phyloP scores from a whole-genome alignment of 116 monocot genomes.

The Iris pallida region DNA sequence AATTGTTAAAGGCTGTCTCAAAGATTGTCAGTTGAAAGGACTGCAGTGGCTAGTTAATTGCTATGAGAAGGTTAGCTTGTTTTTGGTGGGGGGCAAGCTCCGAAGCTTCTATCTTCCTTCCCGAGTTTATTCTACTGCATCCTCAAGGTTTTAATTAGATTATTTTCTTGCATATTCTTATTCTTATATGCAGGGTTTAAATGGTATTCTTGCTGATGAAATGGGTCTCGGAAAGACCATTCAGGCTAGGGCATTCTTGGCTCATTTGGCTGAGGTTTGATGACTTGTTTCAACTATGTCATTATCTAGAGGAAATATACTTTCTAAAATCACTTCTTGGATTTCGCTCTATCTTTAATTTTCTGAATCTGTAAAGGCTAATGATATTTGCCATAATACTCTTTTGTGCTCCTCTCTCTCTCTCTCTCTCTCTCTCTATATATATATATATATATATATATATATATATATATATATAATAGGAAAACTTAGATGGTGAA shows the following conservation, averaged over 20 bases:
- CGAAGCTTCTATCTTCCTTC: background rate
- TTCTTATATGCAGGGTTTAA: slow-evolving; percentile 49
- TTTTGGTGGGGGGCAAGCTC: too few relatives aligned
- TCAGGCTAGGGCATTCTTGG: slow-evolving; percentile 82
- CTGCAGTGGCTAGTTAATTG: slow-evolving; percentile 87
- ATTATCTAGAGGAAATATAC: too few relatives aligned
- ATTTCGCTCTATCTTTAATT: too few relatives aligned
- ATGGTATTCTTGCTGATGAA: slow-evolving; percentile 90
- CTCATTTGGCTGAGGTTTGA: slow-evolving; percentile 77
- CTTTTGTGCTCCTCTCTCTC: background rate
- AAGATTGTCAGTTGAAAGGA: slow-evolving; percentile 83
- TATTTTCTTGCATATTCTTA: too few relatives aligned
- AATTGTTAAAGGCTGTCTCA: slow-evolving; percentile 64
- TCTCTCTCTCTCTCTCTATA: too few relatives aligned
- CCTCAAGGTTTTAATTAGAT: background rate
- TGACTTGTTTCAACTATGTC: background rate
- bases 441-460: too few relatives aligned
- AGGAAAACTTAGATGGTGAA: too few relatives aligned
- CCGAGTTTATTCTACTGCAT: background rate
- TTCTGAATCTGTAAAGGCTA: too few relatives aligned
- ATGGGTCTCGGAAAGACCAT: slow-evolving; percentile 93
- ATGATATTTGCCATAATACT: background rate
- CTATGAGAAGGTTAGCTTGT: slow-evolving; percentile 53
- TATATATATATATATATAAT: too few relatives aligned
- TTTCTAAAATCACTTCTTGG: too few relatives aligned